Evolutionary conservation across 164 flowering plant species (phyloP), one percentile per base, ranked within the genome.

Genomic region (Vitis cinerea): DNA sequence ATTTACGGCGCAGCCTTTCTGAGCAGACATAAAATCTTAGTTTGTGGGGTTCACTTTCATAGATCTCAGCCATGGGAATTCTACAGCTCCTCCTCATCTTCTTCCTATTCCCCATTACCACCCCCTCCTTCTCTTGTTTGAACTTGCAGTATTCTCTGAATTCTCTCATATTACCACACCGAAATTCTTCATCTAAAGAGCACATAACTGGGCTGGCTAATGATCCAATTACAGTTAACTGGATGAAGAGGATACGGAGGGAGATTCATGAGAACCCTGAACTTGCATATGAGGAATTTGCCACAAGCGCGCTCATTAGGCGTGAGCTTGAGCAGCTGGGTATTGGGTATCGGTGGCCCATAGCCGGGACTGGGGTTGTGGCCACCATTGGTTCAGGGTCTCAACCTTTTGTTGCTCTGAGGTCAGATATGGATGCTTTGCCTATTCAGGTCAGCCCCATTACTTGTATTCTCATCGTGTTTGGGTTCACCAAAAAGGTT

Each of bases 371-470:
- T 4, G 96, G 96, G 5, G 78, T 90, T 8, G 85, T 84, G 8
- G 96, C 88, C 12, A 30, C 68, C 8, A 74, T 90, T 72, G 96
- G 96, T 17, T 74, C 87, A 23, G 91, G 89, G 11, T 73, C 77
- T 14, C 82, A 83, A 0, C 93, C 90, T 11, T 85, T 84, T 71
- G 85, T 88, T 61, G 93, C 88, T 56, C 82, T 88, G 2, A 85
- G 93, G 74, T 90, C 88, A 4, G 93, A 88, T 56, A 88, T 88
- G 93, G 93, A 88, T 74, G 93, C 93, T 68, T 67, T 88, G 77
- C 89, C 90, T 27, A 85, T 88, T 65, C 88, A 88, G 90, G 93
- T 88, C 9, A 12, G 70, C 29, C 12, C 17, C 14, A 6, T 37
- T 53, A 57, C 8, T 57, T 3, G 60, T 57, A 19, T 37, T 3